Conservation (phyloP, 2,329 filamentous ascomycete species). For the Boeremia exigua region DNA sequence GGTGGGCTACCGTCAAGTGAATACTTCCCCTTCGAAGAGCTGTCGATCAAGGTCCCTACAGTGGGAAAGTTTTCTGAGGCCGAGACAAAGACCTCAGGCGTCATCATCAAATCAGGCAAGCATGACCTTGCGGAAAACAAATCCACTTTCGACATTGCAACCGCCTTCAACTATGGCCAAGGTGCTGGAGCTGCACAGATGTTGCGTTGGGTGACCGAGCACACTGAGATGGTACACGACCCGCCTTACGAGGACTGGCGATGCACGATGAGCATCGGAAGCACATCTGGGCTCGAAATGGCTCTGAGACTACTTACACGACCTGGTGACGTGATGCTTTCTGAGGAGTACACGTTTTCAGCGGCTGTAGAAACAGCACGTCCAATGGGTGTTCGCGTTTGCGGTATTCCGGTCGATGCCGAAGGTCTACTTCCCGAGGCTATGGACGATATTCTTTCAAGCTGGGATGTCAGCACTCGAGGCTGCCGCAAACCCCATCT, state of each 20-base stretch:
- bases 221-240: constrained; percentile 87
- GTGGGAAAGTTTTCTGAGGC: constrained; percentile 73
- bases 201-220: constrained; percentile 89
- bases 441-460: constrained; percentile 67
- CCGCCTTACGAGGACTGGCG: constrained; percentile 93
- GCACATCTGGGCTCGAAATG: constrained; percentile 85
- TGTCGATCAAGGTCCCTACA: constrained; percentile 75
- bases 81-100: constrained; percentile 66
- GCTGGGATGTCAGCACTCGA: constrained; percentile 65
- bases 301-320: constrained; percentile 80
- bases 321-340: constrained; percentile 78
- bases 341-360: constrained; percentile 91
- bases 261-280: constrained; percentile 82
- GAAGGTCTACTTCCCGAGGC: constrained; percentile 68
- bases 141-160: constrained; percentile 75
- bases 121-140: constrained; percentile 75
- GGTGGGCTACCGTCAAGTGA: constrained; percentile 88
- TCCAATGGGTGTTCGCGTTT: constrained; percentile 67
- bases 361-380: constrained; percentile 71
- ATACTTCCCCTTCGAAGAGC: constrained; percentile 87
- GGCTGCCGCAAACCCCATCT: constrained; percentile 70
- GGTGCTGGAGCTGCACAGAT: constrained; percentile 85
- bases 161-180: constrained; percentile 93
- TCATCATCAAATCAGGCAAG: constrained; percentile 74
- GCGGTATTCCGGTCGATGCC: constrained; percentile 69